These are phyloP conservation scores for Clitoria ternatea DNA, from an alignment of 306 rosid genomes.

Conservation along the genomic window DNA sequence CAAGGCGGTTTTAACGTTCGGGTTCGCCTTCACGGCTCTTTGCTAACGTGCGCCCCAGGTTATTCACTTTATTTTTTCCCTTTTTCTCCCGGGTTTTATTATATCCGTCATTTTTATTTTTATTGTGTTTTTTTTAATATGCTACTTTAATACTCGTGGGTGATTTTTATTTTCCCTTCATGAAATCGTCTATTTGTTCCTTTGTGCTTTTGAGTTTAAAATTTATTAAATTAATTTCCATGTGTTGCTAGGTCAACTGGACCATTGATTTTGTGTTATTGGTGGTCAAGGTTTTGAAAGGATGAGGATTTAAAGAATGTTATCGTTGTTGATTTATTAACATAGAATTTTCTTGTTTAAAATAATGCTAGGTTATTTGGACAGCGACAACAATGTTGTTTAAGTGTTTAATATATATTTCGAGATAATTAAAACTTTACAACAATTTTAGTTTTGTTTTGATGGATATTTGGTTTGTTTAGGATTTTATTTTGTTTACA, in stretches of 20 bases:
- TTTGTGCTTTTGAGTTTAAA: background rate
- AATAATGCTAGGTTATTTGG: background rate
- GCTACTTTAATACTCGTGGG: too few relatives aligned
- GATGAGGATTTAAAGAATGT: background rate
- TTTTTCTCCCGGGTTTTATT: slow-evolving; percentile 24
- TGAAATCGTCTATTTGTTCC: too few relatives aligned
- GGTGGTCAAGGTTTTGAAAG: slow-evolving; percentile 31
- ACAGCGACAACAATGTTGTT: background rate
- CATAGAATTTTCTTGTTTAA: background rate
- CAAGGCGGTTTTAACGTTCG: slow-evolving; percentile 77
- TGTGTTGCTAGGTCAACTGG: slow-evolving; percentile 16
- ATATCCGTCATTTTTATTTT: too few relatives aligned
- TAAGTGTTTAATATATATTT: too few relatives aligned
- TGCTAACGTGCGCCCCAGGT: slow-evolving; percentile 35
- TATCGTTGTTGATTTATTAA: background rate
- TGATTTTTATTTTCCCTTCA: too few relatives aligned
- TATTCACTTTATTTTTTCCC: background rate
- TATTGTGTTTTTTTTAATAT: background rate
- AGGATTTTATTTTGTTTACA: too few relatives aligned
- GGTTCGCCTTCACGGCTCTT: slow-evolving; percentile 5
- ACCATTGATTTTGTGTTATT: background rate
- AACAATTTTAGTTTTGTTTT: too few relatives aligned
- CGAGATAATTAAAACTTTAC: too few relatives aligned
- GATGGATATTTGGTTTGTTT: too few relatives aligned
- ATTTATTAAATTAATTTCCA: background rate